Percentiles rank a stretch among this genome's conserved stretches.
phyloP scores from a whole-genome alignment of 2,329 filamentous ascomycete genomes.

The Cytospora mali region DNA sequence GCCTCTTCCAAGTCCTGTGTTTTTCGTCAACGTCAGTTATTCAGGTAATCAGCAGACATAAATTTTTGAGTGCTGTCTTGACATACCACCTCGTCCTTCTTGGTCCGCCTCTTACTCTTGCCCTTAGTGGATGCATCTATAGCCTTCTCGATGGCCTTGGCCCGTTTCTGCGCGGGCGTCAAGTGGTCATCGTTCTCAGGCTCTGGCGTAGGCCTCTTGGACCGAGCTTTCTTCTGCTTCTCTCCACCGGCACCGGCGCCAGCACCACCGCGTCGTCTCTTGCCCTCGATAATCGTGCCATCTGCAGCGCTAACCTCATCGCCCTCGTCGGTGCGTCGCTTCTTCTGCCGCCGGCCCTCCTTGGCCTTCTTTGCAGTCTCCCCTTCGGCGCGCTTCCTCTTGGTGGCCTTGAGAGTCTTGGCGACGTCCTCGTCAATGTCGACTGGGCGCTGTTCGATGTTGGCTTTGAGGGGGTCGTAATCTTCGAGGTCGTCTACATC shows the following conservation, averaged over 20 bases:
- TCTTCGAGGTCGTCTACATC: slow-evolving; percentile 72
- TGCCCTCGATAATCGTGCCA: slow-evolving; percentile 47
- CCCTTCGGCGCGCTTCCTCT: slow-evolving; percentile 66
- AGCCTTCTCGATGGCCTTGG: slow-evolving; percentile 79
- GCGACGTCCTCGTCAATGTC: slow-evolving; percentile 69
- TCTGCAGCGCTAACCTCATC: slow-evolving; percentile 45
- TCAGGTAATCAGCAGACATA: neutral
- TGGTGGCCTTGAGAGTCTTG: slow-evolving; percentile 65
- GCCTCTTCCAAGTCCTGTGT: slow-evolving; percentile 82
- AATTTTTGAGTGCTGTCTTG: neutral
- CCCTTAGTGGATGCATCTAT: slow-evolving; percentile 90
- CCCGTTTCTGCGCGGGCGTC: slow-evolving; percentile 81
- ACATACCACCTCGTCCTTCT: slow-evolving; percentile 85
- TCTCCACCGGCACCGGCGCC: slow-evolving; percentile 45
- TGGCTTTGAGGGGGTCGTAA: slow-evolving; percentile 66
- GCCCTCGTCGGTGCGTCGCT: slow-evolving; percentile 54
- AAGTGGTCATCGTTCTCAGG: slow-evolving; percentile 73
- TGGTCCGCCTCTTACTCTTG: slow-evolving; percentile 68
- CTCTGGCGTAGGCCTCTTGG: slow-evolving; percentile 50
- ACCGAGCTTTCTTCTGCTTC: slow-evolving; percentile 48
- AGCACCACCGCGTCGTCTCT: slow-evolving; percentile 46
- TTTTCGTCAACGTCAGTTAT: slow-evolving; percentile 31
- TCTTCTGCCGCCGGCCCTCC: slow-evolving; percentile 72
- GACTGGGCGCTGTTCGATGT: slow-evolving; percentile 65
- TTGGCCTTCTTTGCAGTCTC: slow-evolving; percentile 72